phyloP scores from a whole-genome alignment of 73 alveolate genomes.

The Tetrahymena borealis region DNA sequence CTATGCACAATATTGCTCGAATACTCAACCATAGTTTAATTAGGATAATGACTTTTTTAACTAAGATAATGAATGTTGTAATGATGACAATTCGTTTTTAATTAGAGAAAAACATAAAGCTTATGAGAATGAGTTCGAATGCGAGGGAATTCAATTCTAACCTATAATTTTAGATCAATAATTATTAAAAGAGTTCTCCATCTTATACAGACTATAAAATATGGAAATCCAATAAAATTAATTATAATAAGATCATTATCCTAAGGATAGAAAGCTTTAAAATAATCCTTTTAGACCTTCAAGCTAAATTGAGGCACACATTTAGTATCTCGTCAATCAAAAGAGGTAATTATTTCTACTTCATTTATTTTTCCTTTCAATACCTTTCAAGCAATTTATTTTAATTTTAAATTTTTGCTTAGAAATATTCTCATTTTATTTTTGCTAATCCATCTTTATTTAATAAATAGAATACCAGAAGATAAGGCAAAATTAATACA shows the following conservation, averaged over 20 bases:
- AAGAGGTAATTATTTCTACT: background rate
- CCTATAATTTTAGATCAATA: background rate
- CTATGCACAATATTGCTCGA: background rate
- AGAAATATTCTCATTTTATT: too few species aligned
- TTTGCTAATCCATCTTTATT: too few species aligned
- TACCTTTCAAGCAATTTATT: too few species aligned
- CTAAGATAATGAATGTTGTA: background rate
- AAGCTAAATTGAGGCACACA: background rate
- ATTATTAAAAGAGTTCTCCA: background rate
- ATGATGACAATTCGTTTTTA: background rate
- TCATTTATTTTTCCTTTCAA: background rate
- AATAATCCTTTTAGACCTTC: background rate
- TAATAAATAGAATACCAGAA: background rate
- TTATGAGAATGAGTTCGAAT: background rate
- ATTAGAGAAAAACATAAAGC: background rate
- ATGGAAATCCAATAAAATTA: background rate
- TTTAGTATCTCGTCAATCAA: background rate
- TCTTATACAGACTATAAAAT: background rate
- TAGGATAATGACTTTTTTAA: background rate
- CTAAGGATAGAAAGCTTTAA: background rate
- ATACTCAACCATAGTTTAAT: background rate
- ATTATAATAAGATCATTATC: background rate
- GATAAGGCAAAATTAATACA: background rate
- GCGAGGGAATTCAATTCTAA: background rate
- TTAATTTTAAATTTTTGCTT: too few species aligned